phyloP scores from a whole-genome alignment of 2,329 filamentous ascomycete species.

The Fusarium sp. region DNA sequence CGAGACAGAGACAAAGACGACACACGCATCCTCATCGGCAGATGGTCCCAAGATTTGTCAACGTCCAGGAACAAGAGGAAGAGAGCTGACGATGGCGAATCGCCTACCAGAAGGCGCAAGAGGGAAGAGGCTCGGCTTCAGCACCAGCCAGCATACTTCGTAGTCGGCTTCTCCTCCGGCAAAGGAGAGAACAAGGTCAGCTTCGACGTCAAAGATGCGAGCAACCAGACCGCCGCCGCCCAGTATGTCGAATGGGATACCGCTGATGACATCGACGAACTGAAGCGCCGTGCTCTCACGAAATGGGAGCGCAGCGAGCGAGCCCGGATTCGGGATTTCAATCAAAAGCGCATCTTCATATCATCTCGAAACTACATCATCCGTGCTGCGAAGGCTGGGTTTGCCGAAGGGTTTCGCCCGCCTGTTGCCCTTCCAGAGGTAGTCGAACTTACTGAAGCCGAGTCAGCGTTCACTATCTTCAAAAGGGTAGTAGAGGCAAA shows the following conservation, averaged over 20 bases:
- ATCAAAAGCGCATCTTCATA: background rate
- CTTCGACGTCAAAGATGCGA: background rate
- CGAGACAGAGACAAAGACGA: fast-evolving
- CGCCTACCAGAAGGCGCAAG: background rate
- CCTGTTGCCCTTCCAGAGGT: fast-evolving
- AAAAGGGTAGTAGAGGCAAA: background rate
- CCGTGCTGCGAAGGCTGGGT: background rate
- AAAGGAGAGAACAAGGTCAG: background rate
- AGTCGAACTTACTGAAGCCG: background rate
- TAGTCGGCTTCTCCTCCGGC: background rate
- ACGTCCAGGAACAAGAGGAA: fast-evolving
- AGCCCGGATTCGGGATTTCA: background rate
- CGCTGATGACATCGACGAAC: background rate
- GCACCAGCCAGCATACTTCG: background rate
- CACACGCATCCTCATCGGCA: background rate
- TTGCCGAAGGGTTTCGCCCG: fast-evolving
- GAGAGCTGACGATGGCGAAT: background rate
- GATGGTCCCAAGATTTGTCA: background rate
- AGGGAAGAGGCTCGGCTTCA: background rate
- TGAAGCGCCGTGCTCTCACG: background rate
- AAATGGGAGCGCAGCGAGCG: background rate
- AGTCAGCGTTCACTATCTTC: background rate
- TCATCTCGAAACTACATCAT: background rate
- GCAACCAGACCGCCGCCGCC: background rate
- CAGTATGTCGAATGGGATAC: background rate